Conservation (phyloP, 495 filamentous ascomycete species). For the Corynascus novoguineensis region DNA sequence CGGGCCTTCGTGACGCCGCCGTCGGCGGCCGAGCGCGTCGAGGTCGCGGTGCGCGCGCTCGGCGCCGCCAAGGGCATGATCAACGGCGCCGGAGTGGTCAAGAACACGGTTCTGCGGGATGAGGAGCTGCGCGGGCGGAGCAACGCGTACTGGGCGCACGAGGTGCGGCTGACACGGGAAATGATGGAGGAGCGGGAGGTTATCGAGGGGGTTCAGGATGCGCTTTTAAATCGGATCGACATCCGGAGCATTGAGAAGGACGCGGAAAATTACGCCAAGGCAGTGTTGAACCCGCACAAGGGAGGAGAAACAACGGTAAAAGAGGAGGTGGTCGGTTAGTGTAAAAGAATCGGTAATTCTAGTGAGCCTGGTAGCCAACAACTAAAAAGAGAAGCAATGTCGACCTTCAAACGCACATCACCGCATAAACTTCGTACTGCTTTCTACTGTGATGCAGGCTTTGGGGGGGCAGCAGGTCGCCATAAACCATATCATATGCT, state of each 20-base stretch:
- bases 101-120: constrained; percentile 51
- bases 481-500: too few species aligned
- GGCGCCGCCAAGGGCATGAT: constrained; percentile 39
- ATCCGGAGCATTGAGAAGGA: constrained; percentile 45
- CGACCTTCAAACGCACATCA: too few species aligned
- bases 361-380: too few species aligned
- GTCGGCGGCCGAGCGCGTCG: constrained; percentile 44
- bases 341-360: too few species aligned
- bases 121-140: constrained; percentile 44
- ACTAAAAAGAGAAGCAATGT: too few species aligned
- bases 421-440: too few species aligned
- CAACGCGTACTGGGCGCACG: constrained; percentile 48
- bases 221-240: constrained; percentile 47
- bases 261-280: constrained; percentile 50
- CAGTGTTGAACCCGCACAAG: constrained; percentile 38
- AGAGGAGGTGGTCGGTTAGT: constrained; percentile 10
- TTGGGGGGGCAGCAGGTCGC: too few species aligned
- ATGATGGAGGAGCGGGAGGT: constrained; percentile 59
- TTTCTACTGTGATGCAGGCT: too few species aligned
- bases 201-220: constrained; percentile 51
- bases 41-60: constrained; percentile 36
- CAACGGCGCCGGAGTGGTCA: constrained; percentile 48
- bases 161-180: constrained; percentile 50
- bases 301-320: not conserved
- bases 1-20: constrained; percentile 48